Base-by-base conservation (phyloP, 2,329 filamentous ascomycete genomes). In the Pseudogymnoascus sp. region DNA sequence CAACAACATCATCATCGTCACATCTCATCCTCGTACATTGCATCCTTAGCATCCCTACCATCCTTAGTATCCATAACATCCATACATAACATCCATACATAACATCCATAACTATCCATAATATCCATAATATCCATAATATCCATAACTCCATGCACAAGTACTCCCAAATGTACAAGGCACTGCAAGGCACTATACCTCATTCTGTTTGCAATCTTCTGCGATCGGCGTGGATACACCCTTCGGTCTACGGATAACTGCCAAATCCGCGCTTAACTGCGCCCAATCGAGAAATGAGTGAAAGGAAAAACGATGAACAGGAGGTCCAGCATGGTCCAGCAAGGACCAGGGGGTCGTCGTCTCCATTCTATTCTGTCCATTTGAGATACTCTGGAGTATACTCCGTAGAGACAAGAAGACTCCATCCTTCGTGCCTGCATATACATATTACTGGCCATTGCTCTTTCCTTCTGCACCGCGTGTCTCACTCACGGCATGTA, bases 351-450 rank as follows among this genome's bases (percentile, higher is more conserved):
- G 49, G n/a, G 25, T 33, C 25, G 25, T 33, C 25, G 49, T 55
- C 49, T 55, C 49, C 25, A 55, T 52, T 45, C 38, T 19, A 6
- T 19, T 19, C 19, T 19, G 7, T 16, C 38, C 16, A 39, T 41
- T 55, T n/a, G 16, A 55, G 28, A 55, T 55, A 55, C n/a, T 55
- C 49, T 55, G 25, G 41, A 35, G 38, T 49, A 14, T 14, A 19
- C 19, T 19, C 19, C 19, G 19, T 19, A 16, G 14, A 42, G 25
- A 55, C 41, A 36, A 14, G 36, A 55, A 8, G 25, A 19, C 60
- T 22, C 23, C 39, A 30, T 61, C 60, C 60, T 52, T 55, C 3
- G 35, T 60, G 19, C 41, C n/a, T 61, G 60, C 60, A 55, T 33
- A 55, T 55, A 55, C 49, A 55, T 55, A 55, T 33, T 4, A 55